Conservation (phyloP, 2,329 filamentous ascomycete genomes). For the Mollisia scopiformis region DNA sequence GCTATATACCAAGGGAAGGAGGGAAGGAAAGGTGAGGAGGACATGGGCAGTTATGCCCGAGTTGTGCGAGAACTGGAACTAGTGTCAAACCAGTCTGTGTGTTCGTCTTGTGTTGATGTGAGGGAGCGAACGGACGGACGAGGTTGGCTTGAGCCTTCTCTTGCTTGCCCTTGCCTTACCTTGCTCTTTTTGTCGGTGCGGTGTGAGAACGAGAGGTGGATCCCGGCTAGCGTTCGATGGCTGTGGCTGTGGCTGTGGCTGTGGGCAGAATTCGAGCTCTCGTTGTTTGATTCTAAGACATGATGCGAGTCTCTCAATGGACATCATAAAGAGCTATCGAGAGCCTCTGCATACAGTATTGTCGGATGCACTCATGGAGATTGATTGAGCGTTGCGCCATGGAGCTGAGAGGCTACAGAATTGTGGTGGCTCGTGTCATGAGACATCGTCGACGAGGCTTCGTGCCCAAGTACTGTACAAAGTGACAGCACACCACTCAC, state of each 20-base stretch:
- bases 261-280: not conserved
- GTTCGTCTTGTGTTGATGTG: too few species aligned
- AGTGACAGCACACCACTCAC: not conserved
- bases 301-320: not conserved
- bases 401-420: not conserved
- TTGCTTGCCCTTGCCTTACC: not conserved
- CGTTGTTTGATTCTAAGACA: not conserved
- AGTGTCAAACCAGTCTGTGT: not conserved
- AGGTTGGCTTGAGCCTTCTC: constrained; percentile 2
- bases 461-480: not conserved
- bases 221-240: not conserved
- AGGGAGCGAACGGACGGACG: too few species aligned
- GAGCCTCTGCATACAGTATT: not conserved
- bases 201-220: not conserved
- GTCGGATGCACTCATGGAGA: not conserved
- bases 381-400: too few species aligned
- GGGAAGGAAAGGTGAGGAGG: too few species aligned
- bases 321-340: not conserved
- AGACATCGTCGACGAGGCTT: not conserved
- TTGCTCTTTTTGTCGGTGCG: not conserved
- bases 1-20: constrained; percentile 25
- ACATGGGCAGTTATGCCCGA: not conserved
- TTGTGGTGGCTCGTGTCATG: not conserved
- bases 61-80: not conserved
- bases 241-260: not conserved